Evolutionary conservation across 2,329 filamentous ascomycete species (phyloP).

Genomic region (Cladosporium colombiae): DNA sequence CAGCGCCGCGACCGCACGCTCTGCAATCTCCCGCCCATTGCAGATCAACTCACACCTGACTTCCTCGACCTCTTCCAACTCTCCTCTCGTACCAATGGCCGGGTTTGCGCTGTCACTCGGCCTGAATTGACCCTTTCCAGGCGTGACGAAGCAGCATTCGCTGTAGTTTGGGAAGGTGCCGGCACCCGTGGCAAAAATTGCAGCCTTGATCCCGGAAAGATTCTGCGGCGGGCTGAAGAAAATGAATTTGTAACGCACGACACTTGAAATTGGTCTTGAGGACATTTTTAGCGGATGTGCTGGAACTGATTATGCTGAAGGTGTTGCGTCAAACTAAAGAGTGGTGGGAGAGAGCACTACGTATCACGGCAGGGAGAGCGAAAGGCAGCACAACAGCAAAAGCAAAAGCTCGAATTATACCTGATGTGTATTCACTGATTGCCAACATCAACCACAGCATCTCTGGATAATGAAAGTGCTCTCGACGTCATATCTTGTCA

Average conservation of each 20-base stretch:
- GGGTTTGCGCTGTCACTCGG: slow-evolving; percentile 64
- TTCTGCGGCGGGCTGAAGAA: slow-evolving; percentile 46
- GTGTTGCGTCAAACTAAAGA: neutral
- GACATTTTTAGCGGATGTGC: neutral
- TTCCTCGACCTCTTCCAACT: slow-evolving; percentile 62
- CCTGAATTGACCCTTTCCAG: slow-evolving; percentile 66
- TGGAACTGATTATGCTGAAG: neutral
- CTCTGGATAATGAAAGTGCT: neutral
- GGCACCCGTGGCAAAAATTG: slow-evolving; percentile 50
- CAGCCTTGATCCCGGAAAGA: slow-evolving; percentile 43
- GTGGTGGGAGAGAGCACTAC: neutral
- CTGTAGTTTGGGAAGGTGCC: slow-evolving; percentile 49
- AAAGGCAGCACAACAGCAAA: neutral
- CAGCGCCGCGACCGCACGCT: slow-evolving; percentile 62
- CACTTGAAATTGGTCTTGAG: neutral
- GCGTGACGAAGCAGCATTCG: slow-evolving; percentile 44
- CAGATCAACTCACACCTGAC: slow-evolving; percentile 64
- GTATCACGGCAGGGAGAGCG: neutral
- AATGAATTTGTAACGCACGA: slow-evolving; percentile 44
- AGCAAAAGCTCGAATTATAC: neutral
- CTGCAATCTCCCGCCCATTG: slow-evolving; percentile 58
- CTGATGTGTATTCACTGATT: neutral
- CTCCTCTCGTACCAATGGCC: slow-evolving; percentile 59
- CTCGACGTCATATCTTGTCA: neutral
- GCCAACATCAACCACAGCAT: neutral